Base-by-base conservation (phyloP, 495 filamentous ascomycete species). In the Margaritispora aquatica region DNA sequence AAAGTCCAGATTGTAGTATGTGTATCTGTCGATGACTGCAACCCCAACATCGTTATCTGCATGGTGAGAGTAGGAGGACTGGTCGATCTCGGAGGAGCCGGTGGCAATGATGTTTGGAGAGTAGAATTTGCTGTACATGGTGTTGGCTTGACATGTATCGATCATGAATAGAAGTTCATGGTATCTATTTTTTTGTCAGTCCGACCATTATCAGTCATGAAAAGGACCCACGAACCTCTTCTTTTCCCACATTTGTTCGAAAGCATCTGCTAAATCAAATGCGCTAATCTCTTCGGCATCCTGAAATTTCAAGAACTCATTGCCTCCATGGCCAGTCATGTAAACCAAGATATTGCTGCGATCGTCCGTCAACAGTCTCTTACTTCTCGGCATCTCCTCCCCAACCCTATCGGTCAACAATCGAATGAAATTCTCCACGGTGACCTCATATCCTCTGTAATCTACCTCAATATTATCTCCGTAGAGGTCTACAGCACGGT, bases 201-300 rank as follows among this genome's bases (percentile, higher is more conserved):
- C n/a, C n/a, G n/a, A n/a, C n/a, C n/a, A n/a, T n/a, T n/a, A n/a
- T n/a, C n/a, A n/a, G n/a, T n/a, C n/a, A n/a, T n/a, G n/a, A n/a
- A n/a, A 31, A 31, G 23, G 26, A 21, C 47, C 21, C 4, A 53
- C 69, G 57, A 80, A 92, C 74, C 94, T 82, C 76, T 92, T 92
- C 85, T 98, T 98, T 77, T 98, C 95, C 90, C 92, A 97, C 94
- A 98, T 98, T 81, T 98, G 94, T 72, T 93, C 93, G 71, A 98
- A 97, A 13, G 95, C 94, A 76, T 98, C 89, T 24, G 94, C 94
- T 53, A 98, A 74, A 77, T 98, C 94, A 73, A 93, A 97, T 0
- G 90, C 89, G 58, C 90, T 91, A 50, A 98, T 97, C 73, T 98
- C 94, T 75, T 98, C 94, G 24, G 90, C 88, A 62, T 98, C 94